A percentile compares a stretch with the other conserved stretches of the same genome.
phyloP scores from a whole-genome alignment of 139 green algal genomes.

The Mychonastes homosphaera region DNA sequence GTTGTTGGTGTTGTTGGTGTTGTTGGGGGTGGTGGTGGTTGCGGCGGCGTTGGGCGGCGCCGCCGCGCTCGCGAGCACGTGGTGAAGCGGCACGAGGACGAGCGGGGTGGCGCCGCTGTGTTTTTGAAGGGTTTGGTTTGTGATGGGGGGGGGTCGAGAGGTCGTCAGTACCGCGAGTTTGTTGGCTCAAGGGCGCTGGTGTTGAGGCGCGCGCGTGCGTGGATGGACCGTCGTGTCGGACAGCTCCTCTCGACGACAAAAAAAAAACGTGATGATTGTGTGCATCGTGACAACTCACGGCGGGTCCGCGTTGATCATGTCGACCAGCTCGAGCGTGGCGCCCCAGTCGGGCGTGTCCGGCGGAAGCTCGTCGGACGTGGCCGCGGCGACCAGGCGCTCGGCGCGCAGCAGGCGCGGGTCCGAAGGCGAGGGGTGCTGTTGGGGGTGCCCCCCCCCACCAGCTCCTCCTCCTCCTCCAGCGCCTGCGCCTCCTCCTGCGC shows the following conservation, averaged over 20 bases:
- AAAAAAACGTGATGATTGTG: neutral
- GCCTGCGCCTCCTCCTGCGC: too few relatives aligned
- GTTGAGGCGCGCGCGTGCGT: too few relatives aligned
- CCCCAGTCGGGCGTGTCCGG: conserved; percentile 33
- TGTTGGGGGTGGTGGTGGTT: neutral
- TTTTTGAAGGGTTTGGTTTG: too few relatives aligned
- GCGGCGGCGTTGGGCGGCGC: neutral
- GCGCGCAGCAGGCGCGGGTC: conserved; percentile 27
- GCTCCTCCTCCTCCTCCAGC: too few relatives aligned
- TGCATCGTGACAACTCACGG: neutral
- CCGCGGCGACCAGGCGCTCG: conserved; percentile 21
- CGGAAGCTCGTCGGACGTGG: conserved; percentile 28
- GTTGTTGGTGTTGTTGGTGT: neutral
- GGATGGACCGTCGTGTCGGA: neutral
- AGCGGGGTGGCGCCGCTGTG: too few relatives aligned
- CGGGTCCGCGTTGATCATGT: conserved; percentile 34
- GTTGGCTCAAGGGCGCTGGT: too few relatives aligned
- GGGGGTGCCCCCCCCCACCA: too few relatives aligned
- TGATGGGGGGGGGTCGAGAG: too few relatives aligned
- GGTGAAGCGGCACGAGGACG: too few relatives aligned
- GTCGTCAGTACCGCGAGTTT: too few relatives aligned
- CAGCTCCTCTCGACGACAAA: neutral
- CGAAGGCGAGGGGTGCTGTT: too few relatives aligned
- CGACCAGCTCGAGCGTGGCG: conserved; percentile 37
- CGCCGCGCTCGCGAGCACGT: neutral